Evolutionary conservation across 768 basidiomycete genomes (phyloP).

Genomic region (Udeniomyces megalosporus): DNA sequence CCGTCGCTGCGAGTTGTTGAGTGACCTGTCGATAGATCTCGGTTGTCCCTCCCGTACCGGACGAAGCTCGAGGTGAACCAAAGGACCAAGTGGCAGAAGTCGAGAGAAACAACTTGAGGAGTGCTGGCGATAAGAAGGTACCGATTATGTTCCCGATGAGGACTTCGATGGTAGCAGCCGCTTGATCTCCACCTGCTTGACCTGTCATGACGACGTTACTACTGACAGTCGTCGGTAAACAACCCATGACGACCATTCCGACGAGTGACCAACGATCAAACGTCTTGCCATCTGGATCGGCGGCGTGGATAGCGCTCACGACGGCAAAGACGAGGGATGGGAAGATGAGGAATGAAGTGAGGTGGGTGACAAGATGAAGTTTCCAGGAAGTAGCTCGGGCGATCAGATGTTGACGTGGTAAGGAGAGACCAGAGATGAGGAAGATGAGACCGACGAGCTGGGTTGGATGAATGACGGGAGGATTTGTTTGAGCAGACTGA

Average conservation of each 20-base stretch:
- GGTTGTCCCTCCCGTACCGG: conserved; percentile 15
- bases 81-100: conserved; percentile 8
- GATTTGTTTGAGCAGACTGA: no score
- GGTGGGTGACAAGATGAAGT: conserved; percentile 25
- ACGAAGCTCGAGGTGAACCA: conserved; percentile 19
- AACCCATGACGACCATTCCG: conserved; percentile 24
- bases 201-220: conserved; percentile 28
- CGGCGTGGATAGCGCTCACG: conserved; percentile 17
- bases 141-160: conserved; percentile 26
- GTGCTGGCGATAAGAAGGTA: conserved; percentile 25
- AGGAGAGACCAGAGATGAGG: conserved; percentile 23
- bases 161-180: conserved; percentile 26
- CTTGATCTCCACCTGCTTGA: conserved; percentile 25
- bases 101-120: conserved; percentile 19
- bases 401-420: conserved; percentile 18
- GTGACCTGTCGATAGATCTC: conserved; percentile 21
- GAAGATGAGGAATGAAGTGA: conserved; percentile 25
- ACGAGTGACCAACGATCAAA: conserved; percentile 23
- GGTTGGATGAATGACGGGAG: no score
- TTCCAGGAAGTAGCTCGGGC: conserved; percentile 9
- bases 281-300: conserved; percentile 17
- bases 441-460: conserved; percentile 18
- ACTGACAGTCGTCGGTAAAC: conserved; percentile 16
- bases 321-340: conserved; percentile 25
- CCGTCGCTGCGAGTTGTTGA: conserved; percentile 23